Evolutionary conservation across 1,139 yeast genomes (phyloP), one percentile per base, ranked within the genome.

Genomic region (Blastobotrys apis): DNA sequence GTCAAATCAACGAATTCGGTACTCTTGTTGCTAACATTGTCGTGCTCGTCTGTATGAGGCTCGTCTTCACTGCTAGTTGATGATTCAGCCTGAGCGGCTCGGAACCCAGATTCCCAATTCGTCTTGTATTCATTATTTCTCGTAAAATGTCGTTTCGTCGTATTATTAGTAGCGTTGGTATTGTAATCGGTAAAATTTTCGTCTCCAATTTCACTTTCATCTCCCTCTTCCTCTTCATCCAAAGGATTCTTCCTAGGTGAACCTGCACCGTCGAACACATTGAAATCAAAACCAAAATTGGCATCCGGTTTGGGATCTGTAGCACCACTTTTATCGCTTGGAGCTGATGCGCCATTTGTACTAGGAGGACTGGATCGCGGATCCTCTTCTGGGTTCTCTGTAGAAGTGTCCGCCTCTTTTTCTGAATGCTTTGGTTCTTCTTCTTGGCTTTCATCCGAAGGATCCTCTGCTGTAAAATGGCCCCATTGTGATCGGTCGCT

Each of bases 1-100:
- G 55, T 52, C 19, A 52, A 41, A 23, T 52, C 55, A 21, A 52
- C 52, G 13, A 50, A 34, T 32, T 39, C 44, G 5, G 46, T 22
- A 5, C 13, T 12, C 17, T 25, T 22, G 15, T n/a, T n/a, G 13
- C 22, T 20, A 15, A 15, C 23, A 9, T 32, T 17, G 20, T 30
- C 22, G n/a, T 37, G 37, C 8, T 19, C 30, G n/a, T 27, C 37
- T 22, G 22, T 25, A 12, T 37, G 43, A 1, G 33, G 47, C 1
- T 27, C 37, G n/a, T 40, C 41, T 25, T 30, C 27, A 4, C 37
- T 40, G 30, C 22, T 33, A 1, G 30, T n/a, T 8, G 29, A n/a
- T 3, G 36, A 9, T 3, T 12, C 23, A 3, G 21, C 38, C 4
- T n/a, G 15, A 15, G 38, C 30, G 6, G 37, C 41, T 17, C 31